Base-by-base conservation (phyloP, 208 protist genomes). In the Wallacemonas rigidus region DNA sequence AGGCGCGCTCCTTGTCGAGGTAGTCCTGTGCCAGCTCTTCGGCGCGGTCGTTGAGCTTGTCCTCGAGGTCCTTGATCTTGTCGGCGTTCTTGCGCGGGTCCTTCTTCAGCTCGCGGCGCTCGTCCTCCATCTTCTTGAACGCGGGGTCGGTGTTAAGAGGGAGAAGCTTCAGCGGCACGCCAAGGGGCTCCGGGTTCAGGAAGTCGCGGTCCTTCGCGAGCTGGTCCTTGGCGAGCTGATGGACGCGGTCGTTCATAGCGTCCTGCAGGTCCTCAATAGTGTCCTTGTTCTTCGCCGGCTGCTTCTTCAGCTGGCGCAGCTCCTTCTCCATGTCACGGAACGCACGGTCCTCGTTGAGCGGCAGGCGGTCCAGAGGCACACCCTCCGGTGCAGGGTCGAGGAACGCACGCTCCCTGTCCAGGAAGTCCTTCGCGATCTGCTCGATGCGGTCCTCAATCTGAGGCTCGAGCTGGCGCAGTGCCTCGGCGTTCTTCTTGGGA, bases 391-490 rank as follows among this genome's bases (percentile, higher is more conserved):
- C 77, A 43, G 76, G 85, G 72, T 90, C 85, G 14, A 94, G 72
- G 75, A 95, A 91, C 8, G 77, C 75, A 41, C 85, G 86, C 78
- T 91, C 87, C 78, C 92, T 92, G 50, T 81, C 84, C 41, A 91
- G 39, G 65, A 88, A 90, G 63, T 89, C 84, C 17, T 74, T 70
- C 14, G 87, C 90, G 39, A 95, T 88, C 54, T 83, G 71, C 38
- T 88, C 76, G 12, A 92, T 83, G 62, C 86, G 81, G 57, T 75
- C 79, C 26, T 74, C 82, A 71, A 96, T 94, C 56, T 88, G 82
- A 15, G 75, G 72, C 75, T 94, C 85, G 56, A 83, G 69, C 58
- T 73, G 75, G 41, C 75, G 75, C 71, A 95, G 80, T 7, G 72
- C 78, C 14, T 90, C 84, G 9, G 76, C 75, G 79, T 92, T 85